Evolutionary conservation across 495 filamentous ascomycete genomes (phyloP).

Genomic region (Penicillium diatomitis): DNA sequence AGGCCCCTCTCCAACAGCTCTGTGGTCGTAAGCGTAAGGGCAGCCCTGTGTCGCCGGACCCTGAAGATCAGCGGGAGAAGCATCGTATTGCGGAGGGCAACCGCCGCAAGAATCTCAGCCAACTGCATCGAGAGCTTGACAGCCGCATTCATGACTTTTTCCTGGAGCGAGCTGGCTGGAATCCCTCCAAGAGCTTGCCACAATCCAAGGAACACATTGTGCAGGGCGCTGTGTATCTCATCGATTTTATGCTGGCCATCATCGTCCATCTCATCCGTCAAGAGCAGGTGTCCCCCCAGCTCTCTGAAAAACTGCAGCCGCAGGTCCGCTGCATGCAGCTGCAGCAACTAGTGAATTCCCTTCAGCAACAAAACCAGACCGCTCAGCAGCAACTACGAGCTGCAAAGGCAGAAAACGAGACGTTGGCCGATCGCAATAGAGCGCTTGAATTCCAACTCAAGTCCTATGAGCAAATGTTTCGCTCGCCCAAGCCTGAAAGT

Average conservation of each 20-base stretch:
- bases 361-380: slow-evolving; percentile 35
- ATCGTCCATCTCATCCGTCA: slow-evolving; percentile 32
- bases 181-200: slow-evolving; percentile 35
- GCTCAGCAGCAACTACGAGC: slow-evolving; percentile 29
- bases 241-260: slow-evolving; percentile 36
- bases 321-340: slow-evolving; percentile 37
- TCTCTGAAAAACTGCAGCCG: slow-evolving; percentile 35
- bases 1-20: slow-evolving; percentile 36
- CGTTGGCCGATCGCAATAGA: slow-evolving; percentile 29
- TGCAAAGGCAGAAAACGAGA: slow-evolving; percentile 31
- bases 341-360: slow-evolving; percentile 27
- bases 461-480: slow-evolving; percentile 36
- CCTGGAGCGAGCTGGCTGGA: slow-evolving; percentile 38
- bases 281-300: slow-evolving; percentile 33
- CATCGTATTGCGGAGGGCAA: slow-evolving; percentile 41
- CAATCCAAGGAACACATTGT: slow-evolving; percentile 43
- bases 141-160: slow-evolving; percentile 36
- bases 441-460: slow-evolving; percentile 35
- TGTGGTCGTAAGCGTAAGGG: slow-evolving; percentile 40
- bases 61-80: slow-evolving; percentile 38
- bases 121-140: slow-evolving; percentile 34
- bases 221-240: slow-evolving; percentile 34
- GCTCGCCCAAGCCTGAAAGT: slow-evolving; percentile 29
- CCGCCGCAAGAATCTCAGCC: slow-evolving; percentile 36
- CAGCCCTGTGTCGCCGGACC: slow-evolving; percentile 26